Evolutionary conservation across 176 grass and related monocot genomes (phyloP).

Genomic region (Miscanthus lutarioriparius): DNA sequence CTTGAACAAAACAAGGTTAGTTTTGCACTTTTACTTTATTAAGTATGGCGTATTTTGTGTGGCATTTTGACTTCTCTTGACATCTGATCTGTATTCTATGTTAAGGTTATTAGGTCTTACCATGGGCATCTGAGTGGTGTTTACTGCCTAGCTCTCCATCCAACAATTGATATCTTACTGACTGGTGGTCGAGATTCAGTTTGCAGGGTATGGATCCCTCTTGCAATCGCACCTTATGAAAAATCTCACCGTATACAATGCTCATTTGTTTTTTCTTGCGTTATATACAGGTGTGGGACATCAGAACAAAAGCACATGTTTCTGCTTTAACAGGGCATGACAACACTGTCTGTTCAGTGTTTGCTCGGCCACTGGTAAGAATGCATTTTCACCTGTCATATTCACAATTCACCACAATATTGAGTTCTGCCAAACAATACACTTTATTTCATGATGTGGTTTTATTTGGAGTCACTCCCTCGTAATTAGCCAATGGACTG

Average conservation of each 20-base stretch:
- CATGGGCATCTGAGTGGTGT: constrained; percentile 99
- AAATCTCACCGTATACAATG: background rate
- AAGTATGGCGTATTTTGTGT: background rate
- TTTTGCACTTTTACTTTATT: constrained; percentile 23
- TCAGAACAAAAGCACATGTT: constrained; percentile 93
- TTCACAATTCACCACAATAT: background rate
- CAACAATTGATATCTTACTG: constrained; percentile 88
- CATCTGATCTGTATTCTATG: constrained; percentile 24
- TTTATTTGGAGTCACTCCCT: background rate
- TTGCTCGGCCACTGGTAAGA: constrained; percentile 86
- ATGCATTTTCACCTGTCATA: constrained; percentile 5
- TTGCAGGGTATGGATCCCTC: constrained; percentile 74
- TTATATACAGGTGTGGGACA: constrained; percentile 83
- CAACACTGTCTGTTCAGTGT: constrained; percentile 97
- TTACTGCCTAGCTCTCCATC: constrained; percentile 95
- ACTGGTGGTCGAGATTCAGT: constrained; percentile 98
- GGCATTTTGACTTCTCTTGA: constrained; percentile 24
- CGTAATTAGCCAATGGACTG: background rate
- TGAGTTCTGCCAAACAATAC: background rate
- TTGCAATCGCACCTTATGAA: background rate
- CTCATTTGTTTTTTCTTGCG: constrained; percentile 13
- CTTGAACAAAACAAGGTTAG: constrained; percentile 99
- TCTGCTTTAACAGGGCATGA: constrained; percentile 97
- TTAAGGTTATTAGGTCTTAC: constrained; percentile 92
- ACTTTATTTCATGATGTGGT: background rate